Evolutionary conservation across 2,329 filamentous ascomycete species (phyloP).

Genomic region (Alternaria angustiovoidea): DNA sequence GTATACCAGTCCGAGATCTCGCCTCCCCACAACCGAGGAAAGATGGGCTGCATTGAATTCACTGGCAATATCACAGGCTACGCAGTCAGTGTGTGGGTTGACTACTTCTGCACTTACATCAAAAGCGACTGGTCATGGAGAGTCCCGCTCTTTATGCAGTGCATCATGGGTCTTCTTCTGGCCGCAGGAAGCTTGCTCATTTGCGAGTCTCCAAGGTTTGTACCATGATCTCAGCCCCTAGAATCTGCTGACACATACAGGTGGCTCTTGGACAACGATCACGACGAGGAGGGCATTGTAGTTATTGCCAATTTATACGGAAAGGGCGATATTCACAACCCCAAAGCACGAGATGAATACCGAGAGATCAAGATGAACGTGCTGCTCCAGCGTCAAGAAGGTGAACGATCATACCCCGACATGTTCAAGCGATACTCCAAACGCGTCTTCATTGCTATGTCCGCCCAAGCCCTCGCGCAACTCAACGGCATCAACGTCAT

Average conservation of each 20-base stretch:
- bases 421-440: conserved; percentile 95
- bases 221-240: background rate
- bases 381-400: conserved; percentile 89
- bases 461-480: conserved; percentile 92
- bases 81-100: conserved; percentile 96
- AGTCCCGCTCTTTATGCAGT: conserved; percentile 88
- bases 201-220: conserved; percentile 91
- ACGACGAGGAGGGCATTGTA: conserved; percentile 97
- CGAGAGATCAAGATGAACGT: conserved; percentile 99
- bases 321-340: conserved; percentile 91
- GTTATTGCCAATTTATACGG: conserved; percentile 98
- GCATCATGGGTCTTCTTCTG: conserved; percentile 88
- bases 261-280: conserved; percentile 97
- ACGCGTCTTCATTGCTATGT: conserved; percentile 98
- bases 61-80: conserved; percentile 97
- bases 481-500: conserved; percentile 99
- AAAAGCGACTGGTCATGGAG: conserved; percentile 88
- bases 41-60: conserved; percentile 97
- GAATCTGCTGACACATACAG: conserved; percentile 56
- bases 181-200: conserved; percentile 89
- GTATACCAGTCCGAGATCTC: conserved; percentile 70
- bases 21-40: conserved; percentile 93
- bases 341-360: conserved; percentile 93
- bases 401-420: conserved; percentile 86
- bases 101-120: conserved; percentile 96